These are phyloP conservation scores for Carex kokanica DNA, from an alignment of 176 grass and related monocot species.

Conservation along the genomic window DNA sequence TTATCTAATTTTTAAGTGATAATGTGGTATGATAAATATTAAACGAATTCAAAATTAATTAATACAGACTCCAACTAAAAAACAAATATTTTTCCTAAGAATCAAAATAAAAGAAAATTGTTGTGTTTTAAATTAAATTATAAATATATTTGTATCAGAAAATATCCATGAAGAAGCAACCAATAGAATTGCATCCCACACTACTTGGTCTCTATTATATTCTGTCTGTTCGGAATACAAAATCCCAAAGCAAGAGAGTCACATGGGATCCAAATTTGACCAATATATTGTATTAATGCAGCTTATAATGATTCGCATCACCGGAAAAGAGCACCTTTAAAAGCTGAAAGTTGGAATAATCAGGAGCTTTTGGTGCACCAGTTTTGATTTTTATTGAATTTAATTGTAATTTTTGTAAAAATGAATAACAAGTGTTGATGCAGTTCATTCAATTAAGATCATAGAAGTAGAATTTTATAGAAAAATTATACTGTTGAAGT, in stretches of 20 bases:
- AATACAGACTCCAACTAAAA: too few species aligned
- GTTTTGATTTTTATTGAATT: background rate
- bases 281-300: background rate
- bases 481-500: too few species aligned
- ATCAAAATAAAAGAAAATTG: too few species aligned
- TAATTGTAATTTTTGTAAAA: background rate
- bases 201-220: background rate
- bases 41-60: background rate
- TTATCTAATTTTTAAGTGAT: background rate
- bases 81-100: too few species aligned
- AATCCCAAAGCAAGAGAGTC: background rate
- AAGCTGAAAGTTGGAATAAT: background rate
- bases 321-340: background rate
- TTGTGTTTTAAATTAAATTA: too few species aligned
- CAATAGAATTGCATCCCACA: background rate
- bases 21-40: background rate
- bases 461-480: background rate
- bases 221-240: background rate
- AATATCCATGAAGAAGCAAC: too few species aligned
- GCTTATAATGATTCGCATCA: background rate
- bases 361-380: background rate
- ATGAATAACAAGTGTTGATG: background rate
- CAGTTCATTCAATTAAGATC: background rate
- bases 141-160: too few species aligned
- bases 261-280: background rate